These are phyloP conservation scores for Phaeosphaeria sp. DNA, from an alignment of 2,329 filamentous ascomycete species.

Conservation along the genomic window DNA sequence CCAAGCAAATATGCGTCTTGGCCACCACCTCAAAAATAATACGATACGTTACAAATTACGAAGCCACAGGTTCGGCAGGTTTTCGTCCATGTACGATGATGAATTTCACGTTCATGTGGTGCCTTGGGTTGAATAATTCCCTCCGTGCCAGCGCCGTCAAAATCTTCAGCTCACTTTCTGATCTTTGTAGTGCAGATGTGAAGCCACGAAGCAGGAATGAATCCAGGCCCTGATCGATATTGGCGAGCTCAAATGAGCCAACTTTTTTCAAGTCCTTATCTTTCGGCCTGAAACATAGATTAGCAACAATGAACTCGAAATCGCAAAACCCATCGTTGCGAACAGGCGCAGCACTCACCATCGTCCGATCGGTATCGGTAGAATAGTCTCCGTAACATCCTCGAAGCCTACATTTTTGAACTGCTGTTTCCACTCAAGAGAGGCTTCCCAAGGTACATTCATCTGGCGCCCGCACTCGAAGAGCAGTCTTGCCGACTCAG, in stretches of 20 bases:
- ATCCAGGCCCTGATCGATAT: slow-evolving; percentile 12
- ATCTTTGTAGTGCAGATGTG: slow-evolving; percentile 8
- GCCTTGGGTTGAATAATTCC: slow-evolving; percentile 9
- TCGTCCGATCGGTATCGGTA: slow-evolving; percentile 10
- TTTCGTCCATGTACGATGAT: slow-evolving; percentile 9
- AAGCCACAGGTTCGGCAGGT: background rate
- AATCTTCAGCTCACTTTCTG: slow-evolving; percentile 8
- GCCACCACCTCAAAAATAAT: background rate
- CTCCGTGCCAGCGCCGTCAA: slow-evolving; percentile 8
- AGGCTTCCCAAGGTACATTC: slow-evolving; percentile 9
- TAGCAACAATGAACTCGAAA: background rate
- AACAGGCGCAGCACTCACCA: slow-evolving; percentile 1
- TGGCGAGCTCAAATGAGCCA: slow-evolving; percentile 16
- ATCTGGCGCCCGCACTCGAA: slow-evolving; percentile 11
- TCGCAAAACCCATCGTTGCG: no score
- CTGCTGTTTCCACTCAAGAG: slow-evolving; percentile 8
- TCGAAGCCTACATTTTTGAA: slow-evolving; percentile 7
- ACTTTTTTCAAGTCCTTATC: slow-evolving; percentile 21
- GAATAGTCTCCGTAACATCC: slow-evolving; percentile 9
- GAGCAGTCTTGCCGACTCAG: slow-evolving; percentile 8
- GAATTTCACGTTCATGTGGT: slow-evolving; percentile 12
- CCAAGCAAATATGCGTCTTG: background rate
- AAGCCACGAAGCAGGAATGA: slow-evolving; percentile 10
- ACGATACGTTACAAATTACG: background rate
- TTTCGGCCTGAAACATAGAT: slow-evolving; percentile 12